Conservation (phyloP, 202 grass and related monocot species). For the Cymbopogon flexuosus region DNA sequence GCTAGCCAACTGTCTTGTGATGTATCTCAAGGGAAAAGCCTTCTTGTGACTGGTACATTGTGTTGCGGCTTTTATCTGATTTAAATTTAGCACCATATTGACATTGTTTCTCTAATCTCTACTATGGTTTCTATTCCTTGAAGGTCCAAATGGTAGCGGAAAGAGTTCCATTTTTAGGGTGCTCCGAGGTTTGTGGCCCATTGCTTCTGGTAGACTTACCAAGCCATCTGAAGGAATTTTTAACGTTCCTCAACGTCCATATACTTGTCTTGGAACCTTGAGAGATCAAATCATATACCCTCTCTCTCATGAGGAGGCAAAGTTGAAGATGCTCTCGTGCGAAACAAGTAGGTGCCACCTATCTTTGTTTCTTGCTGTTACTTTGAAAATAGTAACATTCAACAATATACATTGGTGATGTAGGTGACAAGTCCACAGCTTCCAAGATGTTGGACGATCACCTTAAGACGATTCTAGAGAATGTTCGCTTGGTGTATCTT, state of each 20-base stretch:
- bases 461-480: slow-evolving; percentile 79
- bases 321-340: slow-evolving; percentile 46
- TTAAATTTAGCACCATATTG: background rate
- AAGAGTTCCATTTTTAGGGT: slow-evolving; percentile 99
- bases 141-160: slow-evolving; percentile 99
- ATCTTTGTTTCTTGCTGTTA: background rate
- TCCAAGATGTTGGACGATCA: slow-evolving; percentile 53
- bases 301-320: slow-evolving; percentile 73
- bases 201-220: slow-evolving; percentile 60
- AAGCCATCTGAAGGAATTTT: slow-evolving; percentile 75
- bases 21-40: slow-evolving; percentile 68
- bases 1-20: slow-evolving; percentile 75
- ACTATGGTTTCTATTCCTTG: background rate
- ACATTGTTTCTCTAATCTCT: slow-evolving; percentile 27
- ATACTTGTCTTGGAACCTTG: slow-evolving; percentile 87
- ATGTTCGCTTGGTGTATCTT: slow-evolving; percentile 88
- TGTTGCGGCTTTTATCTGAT: background rate
- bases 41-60: slow-evolving; percentile 88
- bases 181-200: slow-evolving; percentile 81
- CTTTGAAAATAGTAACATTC: background rate
- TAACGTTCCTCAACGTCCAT: slow-evolving; percentile 82
- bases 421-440: slow-evolving; percentile 40
- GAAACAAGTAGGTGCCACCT: slow-evolving; percentile 46
- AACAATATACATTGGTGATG: slow-evolving; percentile 5
- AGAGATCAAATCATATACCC: slow-evolving; percentile 97